Conservation (phyloP, 306 rosid genomes). For the Hippophae rhamnoides region DNA sequence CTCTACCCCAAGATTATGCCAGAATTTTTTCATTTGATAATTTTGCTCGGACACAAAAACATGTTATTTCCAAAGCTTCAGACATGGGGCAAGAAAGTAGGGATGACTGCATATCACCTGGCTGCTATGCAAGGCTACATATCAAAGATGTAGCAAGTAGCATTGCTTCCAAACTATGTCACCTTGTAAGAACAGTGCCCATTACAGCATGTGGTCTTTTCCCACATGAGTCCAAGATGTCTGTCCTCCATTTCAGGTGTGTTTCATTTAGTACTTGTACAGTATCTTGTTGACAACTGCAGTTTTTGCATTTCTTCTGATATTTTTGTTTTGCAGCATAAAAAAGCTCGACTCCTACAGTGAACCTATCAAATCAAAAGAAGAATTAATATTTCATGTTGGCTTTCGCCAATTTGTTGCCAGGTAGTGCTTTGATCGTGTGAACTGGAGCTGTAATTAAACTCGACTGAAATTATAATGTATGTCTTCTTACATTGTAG, state of each 20-base stretch:
- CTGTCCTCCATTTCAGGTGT: constrained; percentile 92
- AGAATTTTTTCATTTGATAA: constrained; percentile 77
- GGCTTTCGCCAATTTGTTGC: constrained; percentile 97
- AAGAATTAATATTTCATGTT: constrained; percentile 75
- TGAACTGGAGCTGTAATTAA: neutral
- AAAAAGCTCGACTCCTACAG: constrained; percentile 73
- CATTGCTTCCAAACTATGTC: constrained; percentile 53
- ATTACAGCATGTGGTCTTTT: constrained; percentile 75
- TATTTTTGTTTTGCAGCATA: constrained; percentile 45
- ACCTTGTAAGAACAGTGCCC: constrained; percentile 33
- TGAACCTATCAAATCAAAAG: constrained; percentile 78
- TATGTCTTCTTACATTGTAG: constrained; percentile 30
- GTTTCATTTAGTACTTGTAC: constrained; percentile 1
- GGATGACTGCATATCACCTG: constrained; percentile 47
- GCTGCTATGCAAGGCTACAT: constrained; percentile 68
- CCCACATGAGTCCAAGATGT: constrained; percentile 89
- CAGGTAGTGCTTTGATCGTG: constrained; percentile 35
- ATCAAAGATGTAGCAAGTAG: constrained; percentile 54
- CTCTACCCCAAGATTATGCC: constrained; percentile 76
- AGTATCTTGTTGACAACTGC: neutral
- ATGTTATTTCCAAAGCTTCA: constrained; percentile 68
- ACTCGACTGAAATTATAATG: neutral
- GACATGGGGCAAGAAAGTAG: constrained; percentile 44
- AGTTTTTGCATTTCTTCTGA: constrained; percentile 5
- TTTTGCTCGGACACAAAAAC: constrained; percentile 62